Evolutionary conservation across 805 yeast species (phyloP).

Genomic region (Candida silvicultrix): DNA sequence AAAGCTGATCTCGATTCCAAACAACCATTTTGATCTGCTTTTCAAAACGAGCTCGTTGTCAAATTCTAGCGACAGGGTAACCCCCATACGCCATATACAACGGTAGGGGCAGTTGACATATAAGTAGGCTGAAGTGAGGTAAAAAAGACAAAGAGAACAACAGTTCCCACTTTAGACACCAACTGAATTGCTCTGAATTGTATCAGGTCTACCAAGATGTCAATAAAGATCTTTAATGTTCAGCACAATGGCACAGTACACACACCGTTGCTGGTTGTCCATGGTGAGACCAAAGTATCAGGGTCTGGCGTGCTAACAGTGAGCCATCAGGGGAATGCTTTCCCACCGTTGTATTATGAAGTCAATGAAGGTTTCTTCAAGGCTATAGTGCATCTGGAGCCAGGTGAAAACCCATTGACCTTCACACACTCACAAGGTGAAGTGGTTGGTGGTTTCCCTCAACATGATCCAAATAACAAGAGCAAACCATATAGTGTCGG

Average conservation of each 20-base stretch:
- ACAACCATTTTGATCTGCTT: not conserved
- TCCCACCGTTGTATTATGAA: slow-evolving; percentile 67
- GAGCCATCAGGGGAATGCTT: slow-evolving; percentile 32
- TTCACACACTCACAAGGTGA: slow-evolving; percentile 41
- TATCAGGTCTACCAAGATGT: slow-evolving; percentile 5
- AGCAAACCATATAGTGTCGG: slow-evolving; percentile 8
- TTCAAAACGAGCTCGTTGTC: not conserved
- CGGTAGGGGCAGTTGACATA: not conserved
- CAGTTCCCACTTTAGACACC: no score
- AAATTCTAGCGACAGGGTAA: not conserved
- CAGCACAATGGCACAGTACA: slow-evolving; percentile 30
- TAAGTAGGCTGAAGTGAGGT: not conserved
- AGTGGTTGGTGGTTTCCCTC: slow-evolving; percentile 27
- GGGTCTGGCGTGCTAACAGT: slow-evolving; percentile 34
- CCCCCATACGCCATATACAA: not conserved
- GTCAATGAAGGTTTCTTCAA: slow-evolving; percentile 68
- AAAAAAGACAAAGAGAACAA: no score
- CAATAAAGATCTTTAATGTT: slow-evolving; percentile 25
- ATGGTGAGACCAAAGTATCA: slow-evolving; percentile 34
- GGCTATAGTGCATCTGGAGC: slow-evolving; percentile 61
- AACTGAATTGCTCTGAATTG: no score
- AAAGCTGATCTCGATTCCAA: not conserved
- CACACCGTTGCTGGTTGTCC: slow-evolving; percentile 43
- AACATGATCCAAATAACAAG: slow-evolving; percentile 1
- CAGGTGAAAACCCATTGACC: slow-evolving; percentile 55